phyloP scores from a whole-genome alignment of 1,284 basidiomycete species.

The Serendipita sp. region DNA sequence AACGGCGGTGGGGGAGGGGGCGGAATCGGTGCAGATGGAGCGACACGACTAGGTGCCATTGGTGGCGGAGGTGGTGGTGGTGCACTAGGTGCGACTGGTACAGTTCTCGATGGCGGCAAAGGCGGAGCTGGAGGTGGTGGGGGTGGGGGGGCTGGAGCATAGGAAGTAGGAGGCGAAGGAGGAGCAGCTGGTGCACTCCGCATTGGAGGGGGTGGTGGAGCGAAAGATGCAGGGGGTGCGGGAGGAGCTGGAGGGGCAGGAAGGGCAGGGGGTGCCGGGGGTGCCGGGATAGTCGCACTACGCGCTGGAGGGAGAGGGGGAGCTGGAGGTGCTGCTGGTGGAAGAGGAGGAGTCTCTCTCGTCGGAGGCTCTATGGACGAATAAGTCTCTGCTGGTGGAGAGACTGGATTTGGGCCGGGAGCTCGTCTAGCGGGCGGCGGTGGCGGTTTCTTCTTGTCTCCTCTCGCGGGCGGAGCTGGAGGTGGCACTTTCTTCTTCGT shows the following conservation, averaged over 20 bases:
- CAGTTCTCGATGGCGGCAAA: slow-evolving; percentile 19
- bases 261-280: slow-evolving; percentile 11
- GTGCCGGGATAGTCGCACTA: slow-evolving; percentile 11
- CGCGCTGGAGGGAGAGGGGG: slow-evolving; percentile 8
- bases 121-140: slow-evolving; percentile 22
- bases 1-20: slow-evolving; percentile 23
- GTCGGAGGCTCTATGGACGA: slow-evolving; percentile 15
- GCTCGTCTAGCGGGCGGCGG: slow-evolving; percentile 27
- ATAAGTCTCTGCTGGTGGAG: slow-evolving; percentile 17
- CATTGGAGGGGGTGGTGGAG: slow-evolving; percentile 7
- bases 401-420: slow-evolving; percentile 15
- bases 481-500: slow-evolving; percentile 36
- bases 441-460: slow-evolving; percentile 12
- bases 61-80: slow-evolving; percentile 25
- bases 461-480: slow-evolving; percentile 35
- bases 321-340: slow-evolving; percentile 10
- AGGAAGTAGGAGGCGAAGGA: slow-evolving; percentile 19
- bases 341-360: slow-evolving; percentile 12
- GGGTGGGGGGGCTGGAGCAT: slow-evolving; percentile 26
- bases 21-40: slow-evolving; percentile 21
- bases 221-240: slow-evolving; percentile 17
- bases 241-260: slow-evolving; percentile 20
- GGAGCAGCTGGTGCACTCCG: slow-evolving; percentile 16
- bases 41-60: slow-evolving; percentile 22
- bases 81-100: slow-evolving; percentile 15